phyloP scores from a whole-genome alignment of 768 basidiomycete species.

The Leccinum broughii region DNA sequence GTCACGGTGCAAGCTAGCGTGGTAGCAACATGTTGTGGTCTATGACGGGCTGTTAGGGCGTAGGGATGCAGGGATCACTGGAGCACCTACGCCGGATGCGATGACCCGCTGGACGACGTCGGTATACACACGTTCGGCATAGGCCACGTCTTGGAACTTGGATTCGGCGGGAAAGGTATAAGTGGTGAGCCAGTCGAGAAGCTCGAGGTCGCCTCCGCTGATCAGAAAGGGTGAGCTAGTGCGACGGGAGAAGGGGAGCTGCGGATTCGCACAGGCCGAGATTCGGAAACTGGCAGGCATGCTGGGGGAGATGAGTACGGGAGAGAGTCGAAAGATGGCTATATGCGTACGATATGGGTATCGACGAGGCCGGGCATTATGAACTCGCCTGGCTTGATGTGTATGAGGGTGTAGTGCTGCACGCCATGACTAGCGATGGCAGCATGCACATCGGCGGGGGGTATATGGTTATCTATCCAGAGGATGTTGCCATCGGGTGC shows the following conservation, averaged over 20 bases:
- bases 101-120: slow-evolving; percentile 72
- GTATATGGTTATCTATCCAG: slow-evolving; percentile 69
- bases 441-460: slow-evolving; percentile 45
- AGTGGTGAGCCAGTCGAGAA: slow-evolving; percentile 84
- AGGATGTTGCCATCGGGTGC: slow-evolving; percentile 54
- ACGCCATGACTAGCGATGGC: slow-evolving; percentile 53
- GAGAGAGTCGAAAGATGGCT: neutral
- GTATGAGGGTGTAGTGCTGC: slow-evolving; percentile 31
- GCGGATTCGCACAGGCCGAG: slow-evolving; percentile 34
- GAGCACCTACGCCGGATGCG: slow-evolving; percentile 65
- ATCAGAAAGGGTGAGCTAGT: slow-evolving; percentile 9
- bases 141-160: slow-evolving; percentile 65
- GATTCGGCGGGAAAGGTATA: slow-evolving; percentile 89
- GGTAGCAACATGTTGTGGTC: slow-evolving; percentile 96
- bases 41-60: slow-evolving; percentile 7
- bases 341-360: slow-evolving; percentile 76
- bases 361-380: slow-evolving; percentile 88
- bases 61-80: slow-evolving; percentile 1
- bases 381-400: slow-evolving; percentile 58
- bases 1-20: slow-evolving; percentile 78
- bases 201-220: slow-evolving; percentile 82
- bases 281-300: slow-evolving; percentile 45
- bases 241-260: neutral
- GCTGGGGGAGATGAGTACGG: slow-evolving; percentile 22
- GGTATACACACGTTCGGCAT: slow-evolving; percentile 69